Evolutionary conservation across 805 yeast genomes (phyloP).

Genomic region (Candida chilensis): DNA sequence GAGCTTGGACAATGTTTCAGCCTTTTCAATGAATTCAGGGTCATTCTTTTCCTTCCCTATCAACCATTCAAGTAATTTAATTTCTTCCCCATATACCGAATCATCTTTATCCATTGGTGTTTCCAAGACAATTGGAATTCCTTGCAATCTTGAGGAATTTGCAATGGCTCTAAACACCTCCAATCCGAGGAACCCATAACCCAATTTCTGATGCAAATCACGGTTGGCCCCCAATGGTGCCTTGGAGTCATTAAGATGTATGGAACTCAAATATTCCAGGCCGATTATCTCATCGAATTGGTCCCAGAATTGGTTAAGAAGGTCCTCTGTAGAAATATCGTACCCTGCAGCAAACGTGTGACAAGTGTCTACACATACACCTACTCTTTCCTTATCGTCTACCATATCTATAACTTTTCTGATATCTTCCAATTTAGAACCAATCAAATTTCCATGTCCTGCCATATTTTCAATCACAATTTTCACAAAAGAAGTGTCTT

Average conservation of each 20-base stretch:
- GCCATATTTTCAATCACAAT: slow-evolving; percentile 97
- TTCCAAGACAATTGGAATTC: slow-evolving; percentile 77
- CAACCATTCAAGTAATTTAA: slow-evolving; percentile 77
- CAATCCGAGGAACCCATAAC: slow-evolving; percentile 82
- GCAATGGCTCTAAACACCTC: slow-evolving; percentile 77
- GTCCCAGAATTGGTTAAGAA: slow-evolving; percentile 62
- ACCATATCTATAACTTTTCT: slow-evolving; percentile 65
- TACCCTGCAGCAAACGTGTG: slow-evolving; percentile 96
- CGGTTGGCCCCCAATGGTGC: slow-evolving; percentile 87
- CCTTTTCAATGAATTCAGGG: slow-evolving; percentile 40
- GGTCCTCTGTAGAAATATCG: slow-evolving; percentile 57
- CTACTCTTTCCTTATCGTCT: slow-evolving; percentile 79
- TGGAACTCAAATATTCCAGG: slow-evolving; percentile 59
- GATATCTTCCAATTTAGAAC: slow-evolving; percentile 72
- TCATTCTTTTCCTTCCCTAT: slow-evolving; percentile 48
- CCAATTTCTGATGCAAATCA: slow-evolving; percentile 86
- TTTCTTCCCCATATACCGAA: slow-evolving; percentile 66
- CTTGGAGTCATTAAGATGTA: slow-evolving; percentile 92
- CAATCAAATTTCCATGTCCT: slow-evolving; percentile 88
- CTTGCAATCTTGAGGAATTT: slow-evolving; percentile 50
- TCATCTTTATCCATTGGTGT: slow-evolving; percentile 66
- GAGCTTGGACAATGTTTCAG: slow-evolving; percentile 34
- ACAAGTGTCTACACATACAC: slow-evolving; percentile 95
- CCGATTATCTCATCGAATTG: slow-evolving; percentile 73
- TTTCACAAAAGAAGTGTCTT: slow-evolving; percentile 68